Percentiles rank a stretch among this genome's conserved stretches.
Conservation (phyloP, 2,329 filamentous ascomycete genomes). For the Phialophora verrucosa region DNA sequence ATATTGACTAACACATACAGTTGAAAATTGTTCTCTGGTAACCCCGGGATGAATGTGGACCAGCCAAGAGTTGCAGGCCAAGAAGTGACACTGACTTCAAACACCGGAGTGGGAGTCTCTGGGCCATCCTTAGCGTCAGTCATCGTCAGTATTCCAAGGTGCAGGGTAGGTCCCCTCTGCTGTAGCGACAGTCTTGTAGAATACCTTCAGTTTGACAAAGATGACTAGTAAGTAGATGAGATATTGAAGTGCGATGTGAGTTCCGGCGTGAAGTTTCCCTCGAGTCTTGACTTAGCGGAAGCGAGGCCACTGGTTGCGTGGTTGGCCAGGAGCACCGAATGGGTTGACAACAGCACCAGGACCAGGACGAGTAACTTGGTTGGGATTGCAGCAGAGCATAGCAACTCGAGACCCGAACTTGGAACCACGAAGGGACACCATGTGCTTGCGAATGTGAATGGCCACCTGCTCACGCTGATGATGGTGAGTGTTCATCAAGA, state of each 20-base stretch:
- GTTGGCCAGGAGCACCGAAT: slow-evolving; percentile 61
- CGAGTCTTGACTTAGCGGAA: slow-evolving; percentile 57
- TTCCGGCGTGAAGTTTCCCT: slow-evolving; percentile 2
- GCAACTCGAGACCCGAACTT: slow-evolving; percentile 98
- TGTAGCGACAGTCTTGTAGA: slow-evolving; percentile 37
- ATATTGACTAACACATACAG: slow-evolving; percentile 31
- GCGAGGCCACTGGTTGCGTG: slow-evolving; percentile 56
- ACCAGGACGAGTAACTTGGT: slow-evolving; percentile 84
- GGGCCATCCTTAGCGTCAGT: slow-evolving; percentile 26
- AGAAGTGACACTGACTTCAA: slow-evolving; percentile 27
- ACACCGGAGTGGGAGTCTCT: slow-evolving; percentile 23
- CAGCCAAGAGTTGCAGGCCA: slow-evolving; percentile 34
- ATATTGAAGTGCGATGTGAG: slow-evolving; percentile 25
- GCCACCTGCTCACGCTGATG: slow-evolving; percentile 94
- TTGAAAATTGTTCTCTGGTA: slow-evolving; percentile 21
- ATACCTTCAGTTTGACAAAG: slow-evolving; percentile 38
- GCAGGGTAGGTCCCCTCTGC: slow-evolving; percentile 34
- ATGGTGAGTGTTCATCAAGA: slow-evolving; percentile 82
- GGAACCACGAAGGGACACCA: slow-evolving; percentile 97
- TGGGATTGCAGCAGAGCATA: slow-evolving; percentile 98
- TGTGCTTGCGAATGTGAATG: slow-evolving; percentile 95
- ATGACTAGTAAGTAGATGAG: slow-evolving; percentile 39
- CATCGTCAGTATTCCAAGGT: slow-evolving; percentile 39
- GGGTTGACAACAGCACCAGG: slow-evolving; percentile 72
- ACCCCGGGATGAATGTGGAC: slow-evolving; percentile 23